These are phyloP conservation scores for Colletotrichum noveboracense DNA, from an alignment of 2,329 filamentous ascomycete genomes.

Conservation along the genomic window DNA sequence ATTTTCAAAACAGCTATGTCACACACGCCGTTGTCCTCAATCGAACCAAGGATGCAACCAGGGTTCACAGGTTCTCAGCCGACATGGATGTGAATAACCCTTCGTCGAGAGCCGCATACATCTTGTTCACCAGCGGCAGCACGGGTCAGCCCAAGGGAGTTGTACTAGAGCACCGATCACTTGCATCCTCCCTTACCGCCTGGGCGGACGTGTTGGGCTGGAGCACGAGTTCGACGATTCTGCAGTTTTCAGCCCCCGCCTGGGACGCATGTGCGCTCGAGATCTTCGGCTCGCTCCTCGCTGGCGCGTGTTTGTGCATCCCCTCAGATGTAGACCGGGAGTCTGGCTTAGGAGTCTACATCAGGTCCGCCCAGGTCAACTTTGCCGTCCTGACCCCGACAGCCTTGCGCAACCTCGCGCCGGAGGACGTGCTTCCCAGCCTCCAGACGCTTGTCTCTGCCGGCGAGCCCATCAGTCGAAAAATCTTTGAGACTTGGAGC, in stretches of 20 bases:
- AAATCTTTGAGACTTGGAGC: constrained; percentile 13
- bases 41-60: background rate
- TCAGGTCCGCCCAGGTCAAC: background rate
- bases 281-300: background rate
- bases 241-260: background rate
- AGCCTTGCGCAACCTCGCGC: background rate
- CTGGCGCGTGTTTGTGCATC: background rate
- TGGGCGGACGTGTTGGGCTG: background rate
- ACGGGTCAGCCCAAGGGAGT: background rate
- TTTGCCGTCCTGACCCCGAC: background rate
- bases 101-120: background rate
- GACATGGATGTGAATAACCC: background rate
- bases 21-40: background rate
- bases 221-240: background rate
- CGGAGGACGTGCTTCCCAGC: background rate
- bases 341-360: background rate
- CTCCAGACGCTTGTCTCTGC: constrained; percentile 18
- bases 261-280: background rate
- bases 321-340: background rate
- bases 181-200: background rate
- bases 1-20: background rate
- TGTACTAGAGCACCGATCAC: background rate
- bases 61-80: background rate
- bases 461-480: constrained; percentile 24
- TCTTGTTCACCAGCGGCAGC: background rate